Conservation (phyloP, 257 asterid genomes). For the Forsythia suspensa region DNA sequence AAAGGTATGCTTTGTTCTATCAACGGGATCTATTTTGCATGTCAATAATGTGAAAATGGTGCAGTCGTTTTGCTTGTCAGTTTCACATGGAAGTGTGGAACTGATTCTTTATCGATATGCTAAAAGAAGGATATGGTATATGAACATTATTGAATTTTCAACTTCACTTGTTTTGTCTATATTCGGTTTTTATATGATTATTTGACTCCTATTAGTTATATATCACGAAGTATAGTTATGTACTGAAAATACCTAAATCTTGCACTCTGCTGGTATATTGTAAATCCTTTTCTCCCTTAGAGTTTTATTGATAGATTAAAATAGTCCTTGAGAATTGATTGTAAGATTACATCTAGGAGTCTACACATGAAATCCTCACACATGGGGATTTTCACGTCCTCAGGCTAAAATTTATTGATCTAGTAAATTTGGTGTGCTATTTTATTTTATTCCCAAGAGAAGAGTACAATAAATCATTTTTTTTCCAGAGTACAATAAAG, state of each 20-base stretch:
- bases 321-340: not conserved
- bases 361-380: not conserved
- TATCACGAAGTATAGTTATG: not conserved
- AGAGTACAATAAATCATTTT: not conserved
- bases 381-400: not conserved
- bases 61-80: not conserved
- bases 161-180: not conserved
- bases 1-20: conserved; percentile 53
- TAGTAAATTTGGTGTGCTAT: not conserved
- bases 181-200: not conserved
- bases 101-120: not conserved
- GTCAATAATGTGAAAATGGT: not conserved
- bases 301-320: not conserved
- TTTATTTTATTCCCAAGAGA: not conserved
- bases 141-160: not conserved
- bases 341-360: not conserved
- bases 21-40: conserved; percentile 1
- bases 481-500: not conserved
- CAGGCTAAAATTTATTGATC: not conserved
- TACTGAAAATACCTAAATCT: not conserved
- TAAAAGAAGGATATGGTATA: not conserved
- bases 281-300: not conserved
- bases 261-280: not conserved
- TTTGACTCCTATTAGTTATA: not conserved
- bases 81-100: not conserved